phyloP scores from a whole-genome alignment of 192 early-diverging fungal genomes.

The Coemansia sp. region DNA sequence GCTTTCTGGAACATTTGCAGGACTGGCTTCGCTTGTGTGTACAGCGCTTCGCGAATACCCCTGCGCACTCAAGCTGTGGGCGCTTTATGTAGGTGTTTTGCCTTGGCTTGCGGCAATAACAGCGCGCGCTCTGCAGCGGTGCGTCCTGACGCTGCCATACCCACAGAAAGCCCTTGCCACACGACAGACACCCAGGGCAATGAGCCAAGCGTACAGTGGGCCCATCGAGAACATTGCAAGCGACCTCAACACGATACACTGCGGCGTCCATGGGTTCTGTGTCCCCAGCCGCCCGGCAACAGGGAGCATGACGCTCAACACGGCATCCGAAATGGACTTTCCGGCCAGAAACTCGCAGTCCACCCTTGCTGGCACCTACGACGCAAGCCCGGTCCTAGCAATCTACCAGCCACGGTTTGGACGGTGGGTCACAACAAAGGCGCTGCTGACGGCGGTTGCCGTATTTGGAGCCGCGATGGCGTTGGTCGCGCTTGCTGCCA shows the following conservation, averaged over 20 bases:
- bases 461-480: conserved; percentile 9
- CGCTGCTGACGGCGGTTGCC: conserved; percentile 12
- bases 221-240: conserved; percentile 8
- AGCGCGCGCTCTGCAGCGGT: conserved; percentile 26
- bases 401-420: conserved; percentile 9
- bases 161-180: neutral
- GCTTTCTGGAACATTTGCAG: conserved; percentile 9
- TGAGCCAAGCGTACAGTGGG: conserved; percentile 2
- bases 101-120: conserved; percentile 27
- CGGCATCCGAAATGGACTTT: conserved; percentile 27
- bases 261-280: neutral
- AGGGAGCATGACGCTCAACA: conserved; percentile 7
- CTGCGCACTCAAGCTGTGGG: conserved; percentile 40
- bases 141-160: neutral
- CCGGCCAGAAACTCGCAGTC: conserved; percentile 5
- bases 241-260: neutral
- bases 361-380: neutral
- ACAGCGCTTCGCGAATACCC: conserved; percentile 22
- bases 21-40: conserved; percentile 18
- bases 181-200: neutral
- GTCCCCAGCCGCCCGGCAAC: neutral
- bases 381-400: neutral
- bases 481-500: conserved; percentile 14
- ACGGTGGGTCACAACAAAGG: conserved; percentile 4
- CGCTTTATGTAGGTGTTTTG: conserved; percentile 27